Evolutionary conservation across 2,329 filamentous ascomycete species (phyloP), one percentile per base, ranked within the genome.

Genomic region (Fusarium subtropicale): DNA sequence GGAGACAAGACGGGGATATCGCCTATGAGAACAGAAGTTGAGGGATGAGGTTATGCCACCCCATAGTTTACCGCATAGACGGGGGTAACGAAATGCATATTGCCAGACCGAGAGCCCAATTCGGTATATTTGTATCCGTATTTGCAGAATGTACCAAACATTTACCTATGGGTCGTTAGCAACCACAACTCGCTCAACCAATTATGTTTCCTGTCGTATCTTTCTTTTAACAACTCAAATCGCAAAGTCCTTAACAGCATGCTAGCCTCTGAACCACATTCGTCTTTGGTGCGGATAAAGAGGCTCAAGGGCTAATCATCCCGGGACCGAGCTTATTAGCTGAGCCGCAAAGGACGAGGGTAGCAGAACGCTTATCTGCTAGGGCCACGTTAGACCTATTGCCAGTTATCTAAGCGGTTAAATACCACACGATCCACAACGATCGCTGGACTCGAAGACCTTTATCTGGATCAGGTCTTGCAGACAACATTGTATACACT

Each of bases 31-130:
- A 44, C 24, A 20, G 12, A 24, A 44, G 30, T 34, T 22, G 18
- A 31, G n/a, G 39, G 42, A 50, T 36, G 61, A 51, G 34, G 53
- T 53, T 47, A 16, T 31, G 22, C 15, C 22, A 33, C 31, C 33
- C 28, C 36, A 44, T 52, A 33, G 56, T 41, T 26, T 56, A 56
- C 31, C 15, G 34, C 18, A 45, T 42, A 41, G 20, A 22, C 26
- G 52, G 51, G 45, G 41, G 22, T 31, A 55, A 48, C 30, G 33
- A 68, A 47, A 67, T 72, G 69, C 53, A 64, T 20, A 57, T 74
- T 34, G 60, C 64, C 68, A 71, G 69, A 74, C 69, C 64, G 69
- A 72, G 64, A 60, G 46, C 61, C 60, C 52, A 60, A 69, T 68
- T 55, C 18, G 53, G 68, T 31, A 58, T 55, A 45, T 60, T 13